These are phyloP conservation scores for Ophiognomonia clavigignenti-juglandacearum DNA, from an alignment of 2,329 filamentous ascomycete genomes.

Conservation along the genomic window DNA sequence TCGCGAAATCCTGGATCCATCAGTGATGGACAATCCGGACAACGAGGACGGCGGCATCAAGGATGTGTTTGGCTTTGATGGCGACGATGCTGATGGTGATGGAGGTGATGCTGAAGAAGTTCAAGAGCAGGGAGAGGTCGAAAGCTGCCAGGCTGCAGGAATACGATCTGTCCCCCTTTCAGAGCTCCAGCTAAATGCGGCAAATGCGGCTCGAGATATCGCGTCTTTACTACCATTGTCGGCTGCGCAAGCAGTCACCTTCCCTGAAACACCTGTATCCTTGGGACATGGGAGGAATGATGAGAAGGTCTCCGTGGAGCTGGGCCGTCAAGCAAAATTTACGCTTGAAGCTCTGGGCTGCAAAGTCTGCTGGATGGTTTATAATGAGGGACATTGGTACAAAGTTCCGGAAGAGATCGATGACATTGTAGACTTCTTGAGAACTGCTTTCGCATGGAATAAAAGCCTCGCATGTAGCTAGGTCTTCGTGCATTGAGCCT, in stretches of 20 bases:
- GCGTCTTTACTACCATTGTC: neutral
- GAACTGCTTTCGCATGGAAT: neutral
- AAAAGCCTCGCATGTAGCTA: neutral
- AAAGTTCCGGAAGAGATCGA: slow-evolving; percentile 6
- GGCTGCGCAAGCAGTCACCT: neutral
- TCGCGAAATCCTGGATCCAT: slow-evolving; percentile 24
- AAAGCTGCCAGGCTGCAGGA: no score
- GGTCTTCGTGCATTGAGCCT: neutral
- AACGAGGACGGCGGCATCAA: neutral
- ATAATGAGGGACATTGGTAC: slow-evolving; percentile 6
- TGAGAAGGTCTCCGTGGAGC: slow-evolving; percentile 29
- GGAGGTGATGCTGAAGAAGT: neutral
- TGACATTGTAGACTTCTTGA: slow-evolving; percentile 5
- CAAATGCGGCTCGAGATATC: slow-evolving; percentile 15
- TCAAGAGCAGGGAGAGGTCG: neutral
- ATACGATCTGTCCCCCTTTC: no score
- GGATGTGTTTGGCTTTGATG: slow-evolving; percentile 12
- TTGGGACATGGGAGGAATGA: slow-evolving; percentile 40
- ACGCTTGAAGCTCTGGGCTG: slow-evolving; percentile 2
- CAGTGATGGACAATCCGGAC: slow-evolving; percentile 3
- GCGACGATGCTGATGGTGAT: no score
- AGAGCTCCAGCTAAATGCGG: neutral
- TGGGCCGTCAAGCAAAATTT: slow-evolving; percentile 2
- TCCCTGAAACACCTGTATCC: slow-evolving; percentile 32
- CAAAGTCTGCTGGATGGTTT: slow-evolving; percentile 2